Conservation (phyloP, 805 yeast species). For the Pichia ethanolica region DNA sequence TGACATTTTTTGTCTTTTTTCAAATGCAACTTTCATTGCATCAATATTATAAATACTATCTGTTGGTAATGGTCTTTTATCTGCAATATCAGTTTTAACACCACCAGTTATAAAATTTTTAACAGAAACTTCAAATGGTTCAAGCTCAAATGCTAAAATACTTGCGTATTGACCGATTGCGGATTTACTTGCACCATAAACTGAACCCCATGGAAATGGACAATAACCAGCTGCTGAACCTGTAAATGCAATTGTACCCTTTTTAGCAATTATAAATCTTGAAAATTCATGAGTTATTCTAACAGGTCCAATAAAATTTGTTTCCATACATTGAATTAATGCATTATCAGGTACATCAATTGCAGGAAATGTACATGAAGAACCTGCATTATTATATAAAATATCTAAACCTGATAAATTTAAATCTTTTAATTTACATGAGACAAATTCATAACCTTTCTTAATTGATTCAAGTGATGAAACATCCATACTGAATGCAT, state of each 20-base stretch:
- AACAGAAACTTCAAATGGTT: constrained; percentile 65
- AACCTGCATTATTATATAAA: constrained; percentile 60
- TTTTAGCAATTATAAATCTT: constrained; percentile 40
- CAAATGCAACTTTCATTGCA: constrained; percentile 44
- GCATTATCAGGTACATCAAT: constrained; percentile 49
- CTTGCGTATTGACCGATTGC: constrained; percentile 70
- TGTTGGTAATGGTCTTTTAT: constrained; percentile 51
- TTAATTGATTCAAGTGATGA: constrained; percentile 41
- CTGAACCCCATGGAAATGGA: constrained; percentile 64
- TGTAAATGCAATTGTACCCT: constrained; percentile 66
- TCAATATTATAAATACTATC: constrained; percentile 45
- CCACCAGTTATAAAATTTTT: constrained; percentile 70
- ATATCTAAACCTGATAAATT: constrained; percentile 40
- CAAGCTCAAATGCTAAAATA: constrained; percentile 55
- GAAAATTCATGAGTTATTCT: constrained; percentile 52
- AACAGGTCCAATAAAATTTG: constrained; percentile 66
- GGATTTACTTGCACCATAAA: constrained; percentile 64
- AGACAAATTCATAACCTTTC: constrained; percentile 36
- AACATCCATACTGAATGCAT: constrained; percentile 51
- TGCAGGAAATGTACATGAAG: constrained; percentile 61
- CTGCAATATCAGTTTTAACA: constrained; percentile 64
- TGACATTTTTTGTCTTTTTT: constrained; percentile 51
- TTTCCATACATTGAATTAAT: constrained; percentile 45
- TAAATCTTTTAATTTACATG: constrained; percentile 10
- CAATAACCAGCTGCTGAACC: constrained; percentile 62